Evolutionary conservation across 495 filamentous ascomycete genomes (phyloP).

Genomic region (Monascus purpureus): DNA sequence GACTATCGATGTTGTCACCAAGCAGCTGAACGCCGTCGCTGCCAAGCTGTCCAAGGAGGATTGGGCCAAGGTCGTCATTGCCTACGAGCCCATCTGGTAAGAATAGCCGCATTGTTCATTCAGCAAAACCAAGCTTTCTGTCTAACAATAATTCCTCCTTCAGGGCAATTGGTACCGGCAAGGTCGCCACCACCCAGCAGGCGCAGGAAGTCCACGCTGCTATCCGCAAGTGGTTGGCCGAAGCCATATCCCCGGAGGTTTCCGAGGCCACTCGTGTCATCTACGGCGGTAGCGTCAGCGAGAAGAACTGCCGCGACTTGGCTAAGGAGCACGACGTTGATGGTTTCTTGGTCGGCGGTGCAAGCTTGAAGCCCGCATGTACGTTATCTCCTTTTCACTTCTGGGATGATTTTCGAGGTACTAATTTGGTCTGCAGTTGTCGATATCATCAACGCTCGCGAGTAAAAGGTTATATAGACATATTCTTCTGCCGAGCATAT

Average conservation of each 20-base stretch:
- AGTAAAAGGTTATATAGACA: too few relatives aligned
- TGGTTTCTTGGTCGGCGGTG: constrained; percentile 95
- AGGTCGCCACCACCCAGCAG: constrained; percentile 87
- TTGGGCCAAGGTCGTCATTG: constrained; percentile 90
- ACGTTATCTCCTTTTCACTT: constrained; percentile 25
- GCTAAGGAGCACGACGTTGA: constrained; percentile 88
- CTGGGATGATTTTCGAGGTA: neutral
- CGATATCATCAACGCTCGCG: constrained; percentile 51
- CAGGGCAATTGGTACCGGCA: constrained; percentile 90
- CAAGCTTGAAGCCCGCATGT: constrained; percentile 97
- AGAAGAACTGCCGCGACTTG: constrained; percentile 95
- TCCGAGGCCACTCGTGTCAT: constrained; percentile 75
- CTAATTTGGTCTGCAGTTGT: constrained; percentile 33
- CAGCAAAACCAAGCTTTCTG: neutral
- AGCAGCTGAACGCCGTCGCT: constrained; percentile 54
- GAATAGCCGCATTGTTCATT: constrained; percentile 3
- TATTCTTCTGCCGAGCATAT: neutral
- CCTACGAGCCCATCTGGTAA: constrained; percentile 96
- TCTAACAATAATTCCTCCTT: constrained; percentile 5
- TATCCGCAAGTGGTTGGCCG: constrained; percentile 77
- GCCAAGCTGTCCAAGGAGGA: constrained; percentile 51
- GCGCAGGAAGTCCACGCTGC: constrained; percentile 90
- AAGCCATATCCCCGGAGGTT: constrained; percentile 54
- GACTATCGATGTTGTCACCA: constrained; percentile 83
- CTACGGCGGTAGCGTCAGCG: constrained; percentile 91